Conservation (phyloP, 1,284 basidiomycete genomes). For the Inonotus hispidus region DNA sequence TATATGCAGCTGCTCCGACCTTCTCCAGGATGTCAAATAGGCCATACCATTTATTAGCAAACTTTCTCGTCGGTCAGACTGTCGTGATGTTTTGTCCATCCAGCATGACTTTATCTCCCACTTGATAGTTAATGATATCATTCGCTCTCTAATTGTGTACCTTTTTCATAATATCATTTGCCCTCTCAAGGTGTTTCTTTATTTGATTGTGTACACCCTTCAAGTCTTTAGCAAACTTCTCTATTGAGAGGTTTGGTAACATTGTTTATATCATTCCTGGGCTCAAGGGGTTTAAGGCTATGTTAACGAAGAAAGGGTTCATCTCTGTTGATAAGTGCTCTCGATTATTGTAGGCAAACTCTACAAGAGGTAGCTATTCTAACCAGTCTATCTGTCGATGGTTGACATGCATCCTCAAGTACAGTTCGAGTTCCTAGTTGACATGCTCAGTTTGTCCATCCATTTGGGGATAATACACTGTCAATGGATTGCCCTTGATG, state of each 20-base stretch:
- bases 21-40: not conserved
- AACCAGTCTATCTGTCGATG: not conserved
- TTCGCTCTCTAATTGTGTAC: not conserved
- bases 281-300: not conserved
- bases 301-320: too few relatives aligned
- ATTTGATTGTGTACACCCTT: not conserved
- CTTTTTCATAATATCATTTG: not conserved
- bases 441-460: slow-evolving; percentile 1
- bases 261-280: not conserved
- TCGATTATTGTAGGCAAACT: slow-evolving; percentile 3
- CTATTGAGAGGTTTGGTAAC: not conserved
- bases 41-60: not conserved
- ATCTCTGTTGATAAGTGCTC: too few relatives aligned
- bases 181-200: not conserved
- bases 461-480: slow-evolving; percentile 30
- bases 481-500: not conserved
- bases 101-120: not conserved
- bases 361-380: not conserved
- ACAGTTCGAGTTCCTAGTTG: slow-evolving; percentile 8
- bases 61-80: not conserved
- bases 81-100: not conserved
- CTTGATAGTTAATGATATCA: not conserved
- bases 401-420: not conserved
- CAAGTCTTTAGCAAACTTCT: not conserved
- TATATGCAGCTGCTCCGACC: not conserved